Evolutionary conservation across 2,329 filamentous ascomycete species (phyloP), one percentile per base, ranked within the genome.

Genomic region (Ascochyta viciae-villosae): DNA sequence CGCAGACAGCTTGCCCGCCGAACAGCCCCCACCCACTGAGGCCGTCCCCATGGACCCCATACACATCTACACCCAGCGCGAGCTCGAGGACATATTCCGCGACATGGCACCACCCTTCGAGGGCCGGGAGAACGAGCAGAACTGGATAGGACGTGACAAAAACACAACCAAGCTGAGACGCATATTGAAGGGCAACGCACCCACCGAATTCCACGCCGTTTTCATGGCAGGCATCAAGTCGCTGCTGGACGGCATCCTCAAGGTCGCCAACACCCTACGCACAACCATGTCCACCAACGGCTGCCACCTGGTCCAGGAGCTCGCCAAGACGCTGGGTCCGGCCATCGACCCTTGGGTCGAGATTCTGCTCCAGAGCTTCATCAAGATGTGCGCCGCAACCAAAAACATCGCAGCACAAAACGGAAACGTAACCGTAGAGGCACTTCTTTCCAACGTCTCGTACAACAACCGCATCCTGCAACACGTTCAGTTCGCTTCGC

Each of bases 351-450:
- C 89, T 10, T 90, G 96, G 87, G 89, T 95, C 7, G 94, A 98
- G 76, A 86, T 97, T 46, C 82, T 97, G 22, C 86, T 98, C 77
- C 92, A 96, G 70, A 89, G 87, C 26, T 86, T 97, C 66, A 87
- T 98, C 78, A 97, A 96, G 77, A 85, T 97, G 61, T 93, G 89
- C 63, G 91, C 88, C 9, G 88, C 88, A 23, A 96, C 94, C 43
- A 99, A 99, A 77, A 96, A 96, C 75, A 96, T 99, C 64, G 88
- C 86, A 54, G 92, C 92, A 0, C 89, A 96, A 68, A 88, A 90
- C 61, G 94, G 91, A 48, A 93, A 96, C 70, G 75, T 80, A 15
- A 91, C 90, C 0, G 88, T 96, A n/a, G 89, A 95, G 63, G 86
- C 83, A 19, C 88, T 99, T 48, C 85, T 98, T 61, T 85, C 87